Evolutionary conservation across 768 basidiomycete species (phyloP).

Genomic region (Xerocomus potaroensis): DNA sequence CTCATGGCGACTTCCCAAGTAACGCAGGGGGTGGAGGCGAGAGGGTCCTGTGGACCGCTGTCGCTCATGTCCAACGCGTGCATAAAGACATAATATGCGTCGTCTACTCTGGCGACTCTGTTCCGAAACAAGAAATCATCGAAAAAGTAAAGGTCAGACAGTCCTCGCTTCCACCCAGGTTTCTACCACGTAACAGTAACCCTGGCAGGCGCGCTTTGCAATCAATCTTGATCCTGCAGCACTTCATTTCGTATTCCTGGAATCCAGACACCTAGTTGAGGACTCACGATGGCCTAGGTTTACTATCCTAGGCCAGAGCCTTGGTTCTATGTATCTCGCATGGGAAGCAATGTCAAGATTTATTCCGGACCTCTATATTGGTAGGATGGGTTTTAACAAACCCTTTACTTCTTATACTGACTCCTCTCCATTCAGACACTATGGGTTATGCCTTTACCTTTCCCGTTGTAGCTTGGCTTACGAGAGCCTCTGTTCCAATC

Average conservation of each 20-base stretch:
- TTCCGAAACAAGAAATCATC: slow-evolving; percentile 76
- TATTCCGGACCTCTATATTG: slow-evolving; percentile 88
- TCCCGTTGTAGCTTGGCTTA: slow-evolving; percentile 62
- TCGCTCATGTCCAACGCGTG: slow-evolving; percentile 67
- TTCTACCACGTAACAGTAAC: neutral
- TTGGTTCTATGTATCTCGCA: slow-evolving; percentile 81
- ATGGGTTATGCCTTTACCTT: slow-evolving; percentile 99
- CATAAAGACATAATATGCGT: slow-evolving; percentile 64
- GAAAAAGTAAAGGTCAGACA: slow-evolving; percentile 67
- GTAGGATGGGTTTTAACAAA: slow-evolving; percentile 36
- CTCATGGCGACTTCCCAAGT: slow-evolving; percentile 45
- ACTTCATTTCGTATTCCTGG: slow-evolving; percentile 80
- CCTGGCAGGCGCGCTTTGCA: slow-evolving; percentile 69
- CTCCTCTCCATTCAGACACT: slow-evolving; percentile 56
- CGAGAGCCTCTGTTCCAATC: slow-evolving; percentile 55
- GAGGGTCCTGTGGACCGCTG: slow-evolving; percentile 90
- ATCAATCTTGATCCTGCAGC: slow-evolving; percentile 61
- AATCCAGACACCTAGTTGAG: slow-evolving; percentile 67
- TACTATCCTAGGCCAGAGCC: slow-evolving; percentile 86
- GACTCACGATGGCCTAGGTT: slow-evolving; percentile 85
- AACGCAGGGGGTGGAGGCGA: slow-evolving; percentile 98
- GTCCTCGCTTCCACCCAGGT: neutral
- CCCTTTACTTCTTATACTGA: slow-evolving; percentile 5
- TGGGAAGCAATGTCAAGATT: slow-evolving; percentile 78
- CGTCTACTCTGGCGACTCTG: slow-evolving; percentile 86